Evolutionary conservation across 805 yeast genomes (phyloP), one percentile per base, ranked within the genome.

Genomic region (Candida berthetii): DNA sequence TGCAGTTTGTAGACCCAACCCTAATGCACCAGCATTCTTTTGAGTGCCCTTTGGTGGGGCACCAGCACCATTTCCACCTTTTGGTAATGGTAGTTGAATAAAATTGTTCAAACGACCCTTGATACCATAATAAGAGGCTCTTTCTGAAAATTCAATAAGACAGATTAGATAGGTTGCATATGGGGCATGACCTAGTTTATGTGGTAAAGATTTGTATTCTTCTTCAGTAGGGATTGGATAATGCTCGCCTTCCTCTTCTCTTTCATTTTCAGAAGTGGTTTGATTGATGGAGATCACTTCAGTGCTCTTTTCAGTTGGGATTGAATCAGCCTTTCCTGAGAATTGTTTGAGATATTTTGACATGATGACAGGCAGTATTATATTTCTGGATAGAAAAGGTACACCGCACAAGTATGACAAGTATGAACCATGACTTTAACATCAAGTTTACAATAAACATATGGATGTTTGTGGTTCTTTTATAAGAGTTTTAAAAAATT

Each of bases 41-140:
- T 54, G 58, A 27, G 47, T 40, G 22, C 49, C 50, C 0, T 41
- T 16, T 20, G 50, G 49, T 9, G 56, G 52, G 18, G 55, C 59
- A 42, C 57, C 57, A 31, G 54, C 53, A 24, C 52, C 73, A 54
- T 73, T 51, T 50, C 54, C 62, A 58, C 59, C 71, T 38, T 52
- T 52, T 37, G 71, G 67, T 39, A 68, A 49, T 40, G 60, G 51
- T 50, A 76, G 66, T 60, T 82, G 85, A 82, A 85, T 82, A 62
- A 83, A 85, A 65, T 85, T 85, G 65, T 78, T 83, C 65, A 85
- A 79, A 7, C 87, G 84, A 44, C 85, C 84, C 37, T 81, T 72
- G 45, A 83, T 66, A 55, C 95, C 93, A 54, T 85, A 85, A 67
- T 80, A 85, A 11, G 91, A 74, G 58, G 85, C 85, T 50, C 95